Conservation (phyloP, 129 eudicot genomes). For the Lactuca sativa region DNA sequence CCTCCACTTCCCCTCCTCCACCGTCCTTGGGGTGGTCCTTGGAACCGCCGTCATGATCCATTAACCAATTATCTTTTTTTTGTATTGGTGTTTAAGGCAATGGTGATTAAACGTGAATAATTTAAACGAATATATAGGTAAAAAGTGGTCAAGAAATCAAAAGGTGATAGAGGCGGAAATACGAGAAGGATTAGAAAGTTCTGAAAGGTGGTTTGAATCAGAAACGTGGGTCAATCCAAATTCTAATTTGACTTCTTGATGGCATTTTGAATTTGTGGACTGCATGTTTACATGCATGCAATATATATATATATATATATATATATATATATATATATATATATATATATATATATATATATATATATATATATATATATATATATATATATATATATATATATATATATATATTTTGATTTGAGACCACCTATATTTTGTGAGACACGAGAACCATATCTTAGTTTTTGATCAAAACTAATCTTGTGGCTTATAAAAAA, state of each 20-base stretch:
- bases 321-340: too few species aligned
- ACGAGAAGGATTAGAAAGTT: constrained; percentile 28
- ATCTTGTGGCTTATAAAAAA: too few species aligned
- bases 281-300: neutral
- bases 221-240: constrained; percentile 19
- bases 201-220: neutral
- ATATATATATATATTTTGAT: neutral
- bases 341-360: too few species aligned
- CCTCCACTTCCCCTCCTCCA: constrained; percentile 14
- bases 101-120: neutral
- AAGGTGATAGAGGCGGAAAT: constrained; percentile 30
- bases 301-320: too few species aligned
- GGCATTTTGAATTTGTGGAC: constrained; percentile 31
- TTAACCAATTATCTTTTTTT: neutral
- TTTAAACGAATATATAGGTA: constrained; percentile 10
- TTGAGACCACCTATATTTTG: too few species aligned
- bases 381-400: constrained; percentile 5
- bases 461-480: too few species aligned
- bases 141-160: constrained; percentile 29
- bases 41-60: constrained; percentile 17
- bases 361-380: constrained; percentile 1
- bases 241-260: constrained; percentile 29
- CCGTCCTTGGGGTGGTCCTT: constrained; percentile 9
- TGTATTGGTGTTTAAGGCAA: neutral
- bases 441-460: too few species aligned